Evolutionary conservation across 2,329 filamentous ascomycete genomes (phyloP).

Genomic region (Botrytis sinoallii): DNA sequence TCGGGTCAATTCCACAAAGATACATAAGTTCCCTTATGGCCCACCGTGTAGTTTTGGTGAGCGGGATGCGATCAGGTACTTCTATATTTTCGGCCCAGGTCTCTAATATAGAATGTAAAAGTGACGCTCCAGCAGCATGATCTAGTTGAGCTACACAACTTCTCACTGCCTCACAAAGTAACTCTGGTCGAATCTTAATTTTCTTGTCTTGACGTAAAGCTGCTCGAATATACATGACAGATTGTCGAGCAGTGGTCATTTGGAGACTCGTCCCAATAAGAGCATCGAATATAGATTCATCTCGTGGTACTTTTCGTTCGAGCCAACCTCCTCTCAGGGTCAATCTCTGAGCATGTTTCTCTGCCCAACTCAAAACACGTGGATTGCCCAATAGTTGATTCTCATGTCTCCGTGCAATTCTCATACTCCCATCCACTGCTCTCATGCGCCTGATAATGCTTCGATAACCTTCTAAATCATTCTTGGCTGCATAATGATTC

Average conservation of each 20-base stretch:
- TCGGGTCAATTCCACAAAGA: conserved; percentile 29
- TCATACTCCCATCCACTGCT: conserved; percentile 24
- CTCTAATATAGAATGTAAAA: conserved; percentile 29
- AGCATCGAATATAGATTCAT: conserved; percentile 31
- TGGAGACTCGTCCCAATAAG: conserved; percentile 32
- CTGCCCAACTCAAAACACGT: conserved; percentile 30
- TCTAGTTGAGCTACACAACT: conserved; percentile 29
- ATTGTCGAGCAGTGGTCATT: conserved; percentile 25
- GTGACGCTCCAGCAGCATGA: conserved; percentile 25
- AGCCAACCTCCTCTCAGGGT: conserved; percentile 25
- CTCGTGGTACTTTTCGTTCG: conserved; percentile 30
- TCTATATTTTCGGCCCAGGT: conserved; percentile 25
- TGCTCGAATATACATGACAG: conserved; percentile 30
- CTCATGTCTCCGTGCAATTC: conserved; percentile 8
- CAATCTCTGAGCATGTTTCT: conserved; percentile 24
- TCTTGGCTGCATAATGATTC: conserved; percentile 33
- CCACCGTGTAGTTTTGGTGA: conserved; percentile 24
- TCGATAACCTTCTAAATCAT: conserved; percentile 30
- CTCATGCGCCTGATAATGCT: conserved; percentile 34
- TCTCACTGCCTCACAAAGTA: conserved; percentile 27
- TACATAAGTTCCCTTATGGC: conserved; percentile 29
- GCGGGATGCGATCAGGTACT: conserved; percentile 14
- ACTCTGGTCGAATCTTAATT: conserved; percentile 24
- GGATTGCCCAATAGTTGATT: conserved; percentile 8
- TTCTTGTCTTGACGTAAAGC: conserved; percentile 31